phyloP scores from a whole-genome alignment of 2,329 filamentous ascomycete genomes.

The Aspergillus spinulosporus region DNA sequence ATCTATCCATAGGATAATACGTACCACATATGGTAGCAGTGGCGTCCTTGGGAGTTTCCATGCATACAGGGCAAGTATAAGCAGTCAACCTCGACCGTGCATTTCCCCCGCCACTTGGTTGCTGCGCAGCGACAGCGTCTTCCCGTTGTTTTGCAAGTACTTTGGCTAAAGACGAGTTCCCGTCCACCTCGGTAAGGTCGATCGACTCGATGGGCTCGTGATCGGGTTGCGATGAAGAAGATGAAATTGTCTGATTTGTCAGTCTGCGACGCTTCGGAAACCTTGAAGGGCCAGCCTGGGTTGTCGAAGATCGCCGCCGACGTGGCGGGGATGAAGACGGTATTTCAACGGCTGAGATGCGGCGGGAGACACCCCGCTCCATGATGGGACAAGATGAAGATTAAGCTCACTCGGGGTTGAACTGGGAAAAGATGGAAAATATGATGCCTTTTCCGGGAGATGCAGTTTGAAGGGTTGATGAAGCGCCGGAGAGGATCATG shows the following conservation, averaged over 20 bases:
- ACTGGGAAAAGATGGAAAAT: background rate
- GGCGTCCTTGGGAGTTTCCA: constrained; percentile 61
- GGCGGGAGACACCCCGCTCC: background rate
- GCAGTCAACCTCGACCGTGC: constrained; percentile 45
- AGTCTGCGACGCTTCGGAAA: constrained; percentile 22
- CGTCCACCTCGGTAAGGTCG: constrained; percentile 51
- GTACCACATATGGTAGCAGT: constrained; percentile 62
- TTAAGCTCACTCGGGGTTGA: background rate
- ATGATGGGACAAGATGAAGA: background rate
- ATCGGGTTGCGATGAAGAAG: background rate
- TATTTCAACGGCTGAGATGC: constrained; percentile 2
- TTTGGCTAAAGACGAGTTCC: constrained; percentile 43
- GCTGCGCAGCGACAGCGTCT: constrained; percentile 52
- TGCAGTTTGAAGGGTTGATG: background rate
- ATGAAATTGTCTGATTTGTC: constrained; percentile 1
- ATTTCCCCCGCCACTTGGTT: constrained; percentile 31
- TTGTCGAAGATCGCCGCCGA: background rate
- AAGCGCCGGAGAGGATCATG: background rate
- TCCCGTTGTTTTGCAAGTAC: constrained; percentile 55
- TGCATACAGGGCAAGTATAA: constrained; percentile 63
- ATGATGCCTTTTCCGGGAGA: background rate
- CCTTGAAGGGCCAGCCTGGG: constrained; percentile 7
- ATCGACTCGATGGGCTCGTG: constrained; percentile 47
- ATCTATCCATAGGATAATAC: constrained; percentile 23
- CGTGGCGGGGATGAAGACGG: background rate